Conservation (phyloP, 331 rosid genomes). For the Dryas integrifolia region DNA sequence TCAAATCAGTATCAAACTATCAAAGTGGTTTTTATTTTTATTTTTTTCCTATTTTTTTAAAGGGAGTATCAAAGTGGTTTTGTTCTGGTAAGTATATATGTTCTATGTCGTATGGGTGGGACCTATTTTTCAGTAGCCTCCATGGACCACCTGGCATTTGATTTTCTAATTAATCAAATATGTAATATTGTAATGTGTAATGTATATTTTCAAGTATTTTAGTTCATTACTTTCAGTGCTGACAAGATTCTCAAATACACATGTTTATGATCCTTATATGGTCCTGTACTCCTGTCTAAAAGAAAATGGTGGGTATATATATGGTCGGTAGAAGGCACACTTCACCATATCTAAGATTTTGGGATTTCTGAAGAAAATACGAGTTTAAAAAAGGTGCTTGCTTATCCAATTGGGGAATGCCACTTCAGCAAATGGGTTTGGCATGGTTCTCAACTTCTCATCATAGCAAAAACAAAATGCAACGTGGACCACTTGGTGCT, state of each 20-base stretch:
- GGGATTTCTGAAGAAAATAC: not conserved
- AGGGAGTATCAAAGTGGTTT: too few relatives aligned
- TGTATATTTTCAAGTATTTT: not conserved
- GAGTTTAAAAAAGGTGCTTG: not conserved
- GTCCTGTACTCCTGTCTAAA: not conserved
- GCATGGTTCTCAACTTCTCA: not conserved
- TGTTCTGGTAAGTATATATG: not conserved
- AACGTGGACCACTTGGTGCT: too few relatives aligned
- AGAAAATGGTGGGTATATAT: not conserved
- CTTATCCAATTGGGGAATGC: not conserved
- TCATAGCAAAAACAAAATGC: not conserved
- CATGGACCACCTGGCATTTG: not conserved
- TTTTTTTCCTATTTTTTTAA: too few relatives aligned
- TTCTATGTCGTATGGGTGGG: not conserved
- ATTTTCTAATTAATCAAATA: not conserved
- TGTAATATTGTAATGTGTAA: not conserved
- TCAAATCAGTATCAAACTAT: not conserved
- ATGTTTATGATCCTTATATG: not conserved
- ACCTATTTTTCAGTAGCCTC: not conserved
- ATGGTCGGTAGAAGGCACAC: not conserved
- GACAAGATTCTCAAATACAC: constrained; percentile 13
- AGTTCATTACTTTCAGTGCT: constrained; percentile 3
- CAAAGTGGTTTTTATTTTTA: not conserved
- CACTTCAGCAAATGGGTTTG: not conserved
- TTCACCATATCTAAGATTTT: constrained; percentile 1